Evolutionary conservation across 192 early-diverging fungal species (phyloP).

Genomic region (Coemansia sp.): DNA sequence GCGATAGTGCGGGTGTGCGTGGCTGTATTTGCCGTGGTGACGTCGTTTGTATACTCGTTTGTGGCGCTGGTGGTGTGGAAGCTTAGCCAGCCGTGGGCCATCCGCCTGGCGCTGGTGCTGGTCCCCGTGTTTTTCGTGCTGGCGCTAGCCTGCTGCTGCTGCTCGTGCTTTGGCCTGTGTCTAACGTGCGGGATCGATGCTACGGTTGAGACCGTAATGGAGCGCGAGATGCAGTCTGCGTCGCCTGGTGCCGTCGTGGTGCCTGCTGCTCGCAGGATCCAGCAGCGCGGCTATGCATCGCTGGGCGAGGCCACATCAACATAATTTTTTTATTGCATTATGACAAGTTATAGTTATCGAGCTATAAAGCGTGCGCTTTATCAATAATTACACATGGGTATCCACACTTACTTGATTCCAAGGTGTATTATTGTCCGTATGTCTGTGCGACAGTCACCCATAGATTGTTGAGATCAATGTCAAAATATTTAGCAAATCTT

Average conservation of each 20-base stretch:
- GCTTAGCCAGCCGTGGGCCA: conserved; percentile 44
- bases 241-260: conserved; percentile 5
- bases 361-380: too few species aligned
- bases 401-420: too few species aligned
- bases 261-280: conserved; percentile 20
- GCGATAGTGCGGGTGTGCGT: conserved; percentile 46
- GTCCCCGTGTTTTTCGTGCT: conserved; percentile 67
- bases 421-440: too few species aligned
- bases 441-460: too few species aligned
- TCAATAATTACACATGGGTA: too few species aligned
- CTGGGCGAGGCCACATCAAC: neutral
- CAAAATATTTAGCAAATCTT: too few species aligned
- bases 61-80: conserved; percentile 55
- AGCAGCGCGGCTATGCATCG: neutral
- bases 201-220: conserved; percentile 28
- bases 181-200: conserved; percentile 41
- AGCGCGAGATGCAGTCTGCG: neutral
- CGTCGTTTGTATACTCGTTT: conserved; percentile 53
- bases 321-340: too few species aligned
- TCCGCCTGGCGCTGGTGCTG: conserved; percentile 59
- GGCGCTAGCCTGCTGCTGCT: conserved; percentile 37
- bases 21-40: conserved; percentile 46
- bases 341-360: too few species aligned
- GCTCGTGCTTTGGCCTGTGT: conserved; percentile 33
- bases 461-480: too few species aligned